A percentile compares a stretch with the other conserved stretches of the same genome.
Evolutionary conservation across 768 basidiomycete genomes (phyloP).

Genomic region (Polyporus arcularius): DNA sequence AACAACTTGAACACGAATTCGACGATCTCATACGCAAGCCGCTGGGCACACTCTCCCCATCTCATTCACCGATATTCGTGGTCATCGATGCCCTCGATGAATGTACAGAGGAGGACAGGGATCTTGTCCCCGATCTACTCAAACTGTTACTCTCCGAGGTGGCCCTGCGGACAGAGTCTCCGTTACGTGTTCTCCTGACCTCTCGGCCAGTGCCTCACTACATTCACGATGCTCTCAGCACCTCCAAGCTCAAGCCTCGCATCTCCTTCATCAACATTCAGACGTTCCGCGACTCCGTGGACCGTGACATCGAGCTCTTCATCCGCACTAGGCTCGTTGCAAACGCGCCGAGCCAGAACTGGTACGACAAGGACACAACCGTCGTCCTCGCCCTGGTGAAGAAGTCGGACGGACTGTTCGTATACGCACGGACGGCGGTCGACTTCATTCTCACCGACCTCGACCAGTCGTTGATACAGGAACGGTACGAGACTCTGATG

Average conservation of each 20-base stretch:
- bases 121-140: background rate
- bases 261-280: background rate
- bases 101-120: slow-evolving; percentile 20
- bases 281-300: background rate
- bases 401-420: background rate
- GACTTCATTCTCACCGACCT: background rate
- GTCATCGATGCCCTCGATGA: slow-evolving; percentile 42
- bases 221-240: background rate
- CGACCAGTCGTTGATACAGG: background rate
- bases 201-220: background rate
- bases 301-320: background rate
- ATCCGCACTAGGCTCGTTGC: background rate
- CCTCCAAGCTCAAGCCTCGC: background rate
- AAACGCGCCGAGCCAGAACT: background rate
- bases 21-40: slow-evolving; percentile 17
- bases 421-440: slow-evolving; percentile 1
- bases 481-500: background rate
- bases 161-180: background rate
- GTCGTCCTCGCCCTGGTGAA: background rate
- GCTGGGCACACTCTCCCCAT: background rate
- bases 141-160: background rate
- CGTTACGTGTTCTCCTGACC: slow-evolving; percentile 1
- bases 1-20: background rate
- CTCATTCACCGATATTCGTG: slow-evolving; percentile 24
- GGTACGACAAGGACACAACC: background rate